These are phyloP conservation scores for Sarocladium strictum DNA, from an alignment of 2,329 filamentous ascomycete species.

Conservation along the genomic window DNA sequence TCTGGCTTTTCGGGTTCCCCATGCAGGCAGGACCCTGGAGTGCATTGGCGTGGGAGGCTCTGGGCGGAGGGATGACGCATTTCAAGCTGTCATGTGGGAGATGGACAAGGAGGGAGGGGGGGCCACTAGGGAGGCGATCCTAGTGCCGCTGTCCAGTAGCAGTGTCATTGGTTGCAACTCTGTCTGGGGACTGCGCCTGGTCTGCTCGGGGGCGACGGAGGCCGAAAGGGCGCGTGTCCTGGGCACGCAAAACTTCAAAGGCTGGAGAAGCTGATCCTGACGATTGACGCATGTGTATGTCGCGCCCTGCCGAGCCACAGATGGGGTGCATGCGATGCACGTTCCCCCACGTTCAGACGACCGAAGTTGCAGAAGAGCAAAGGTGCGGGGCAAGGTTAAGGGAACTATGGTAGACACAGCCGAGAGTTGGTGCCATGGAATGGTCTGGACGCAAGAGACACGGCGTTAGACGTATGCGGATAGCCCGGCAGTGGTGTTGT, in stretches of 20 bases:
- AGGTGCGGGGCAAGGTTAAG: neutral
- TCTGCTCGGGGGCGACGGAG: neutral
- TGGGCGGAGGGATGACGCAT: slow-evolving; percentile 21
- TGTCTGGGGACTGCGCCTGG: neutral
- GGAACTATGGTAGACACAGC: neutral
- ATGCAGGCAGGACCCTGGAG: slow-evolving; percentile 9
- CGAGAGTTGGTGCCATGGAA: neutral
- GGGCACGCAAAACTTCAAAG: neutral
- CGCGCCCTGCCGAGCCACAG: neutral
- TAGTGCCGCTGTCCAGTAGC: neutral
- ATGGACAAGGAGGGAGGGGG: neutral
- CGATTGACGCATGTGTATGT: neutral
- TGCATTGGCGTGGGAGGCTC: neutral
- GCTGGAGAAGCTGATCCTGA: neutral
- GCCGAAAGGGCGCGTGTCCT: neutral
- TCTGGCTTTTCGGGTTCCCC: neutral
- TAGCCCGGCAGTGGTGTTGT: neutral
- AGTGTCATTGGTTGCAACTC: neutral
- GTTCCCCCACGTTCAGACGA: neutral
- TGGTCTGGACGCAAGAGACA: too few species aligned
- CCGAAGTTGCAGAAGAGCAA: neutral
- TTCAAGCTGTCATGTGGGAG: slow-evolving; percentile 19
- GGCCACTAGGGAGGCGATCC: neutral
- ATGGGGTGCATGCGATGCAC: neutral
- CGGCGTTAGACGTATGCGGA: too few species aligned